Percentiles rank a stretch among this genome's conserved stretches.
Evolutionary conservation across 441 rosid species (phyloP).

Genomic region (Pelargonium myrrhifolium): DNA sequence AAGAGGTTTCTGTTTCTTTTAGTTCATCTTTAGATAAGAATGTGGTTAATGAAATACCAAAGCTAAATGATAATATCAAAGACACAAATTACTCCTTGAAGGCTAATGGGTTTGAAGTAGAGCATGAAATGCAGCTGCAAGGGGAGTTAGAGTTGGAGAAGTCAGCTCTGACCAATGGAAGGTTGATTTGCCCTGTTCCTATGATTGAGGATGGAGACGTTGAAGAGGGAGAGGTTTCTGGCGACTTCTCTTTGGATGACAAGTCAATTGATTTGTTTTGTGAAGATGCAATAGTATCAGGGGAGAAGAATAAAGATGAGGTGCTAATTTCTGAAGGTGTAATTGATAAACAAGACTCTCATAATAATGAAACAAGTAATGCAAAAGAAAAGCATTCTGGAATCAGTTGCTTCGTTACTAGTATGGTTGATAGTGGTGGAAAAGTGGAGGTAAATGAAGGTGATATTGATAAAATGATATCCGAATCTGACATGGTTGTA

Average conservation of each 20-base stretch:
- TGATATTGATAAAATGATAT: slow-evolving; percentile 19
- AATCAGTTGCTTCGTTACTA: slow-evolving; percentile 7
- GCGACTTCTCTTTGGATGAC: slow-evolving; percentile 24
- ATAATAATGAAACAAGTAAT: slow-evolving; percentile 19
- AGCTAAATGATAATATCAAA: slow-evolving; percentile 17
- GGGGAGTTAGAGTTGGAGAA: slow-evolving; percentile 29
- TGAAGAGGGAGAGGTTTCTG: slow-evolving; percentile 72
- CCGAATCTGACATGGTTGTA: slow-evolving; percentile 26
- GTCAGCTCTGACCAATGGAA: slow-evolving; percentile 20
- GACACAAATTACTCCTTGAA: slow-evolving; percentile 12
- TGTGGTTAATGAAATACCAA: slow-evolving; percentile 23
- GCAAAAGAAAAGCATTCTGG: slow-evolving; percentile 13
- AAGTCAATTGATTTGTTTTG: slow-evolving; percentile 20
- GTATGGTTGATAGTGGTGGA: slow-evolving; percentile 17
- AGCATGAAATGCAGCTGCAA: slow-evolving; percentile 27
- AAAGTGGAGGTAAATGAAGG: slow-evolving; percentile 21
- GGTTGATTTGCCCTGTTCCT: slow-evolving; percentile 15
- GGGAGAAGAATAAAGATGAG: slow-evolving; percentile 23
- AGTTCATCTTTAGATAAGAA: slow-evolving; percentile 14
- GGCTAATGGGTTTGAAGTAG: slow-evolving; percentile 20
- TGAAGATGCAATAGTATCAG: slow-evolving; percentile 24
- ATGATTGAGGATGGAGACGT: slow-evolving; percentile 39
- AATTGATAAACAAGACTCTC: slow-evolving; percentile 18
- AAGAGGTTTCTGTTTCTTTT: slow-evolving; percentile 19
- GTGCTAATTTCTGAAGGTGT: slow-evolving; percentile 26